A percentile compares a stretch with the other conserved stretches of the same genome.
These are phyloP conservation scores for Coniferiporia sulphurascens DNA, from an alignment of 1,284 basidiomycete genomes.

Conservation along the genomic window DNA sequence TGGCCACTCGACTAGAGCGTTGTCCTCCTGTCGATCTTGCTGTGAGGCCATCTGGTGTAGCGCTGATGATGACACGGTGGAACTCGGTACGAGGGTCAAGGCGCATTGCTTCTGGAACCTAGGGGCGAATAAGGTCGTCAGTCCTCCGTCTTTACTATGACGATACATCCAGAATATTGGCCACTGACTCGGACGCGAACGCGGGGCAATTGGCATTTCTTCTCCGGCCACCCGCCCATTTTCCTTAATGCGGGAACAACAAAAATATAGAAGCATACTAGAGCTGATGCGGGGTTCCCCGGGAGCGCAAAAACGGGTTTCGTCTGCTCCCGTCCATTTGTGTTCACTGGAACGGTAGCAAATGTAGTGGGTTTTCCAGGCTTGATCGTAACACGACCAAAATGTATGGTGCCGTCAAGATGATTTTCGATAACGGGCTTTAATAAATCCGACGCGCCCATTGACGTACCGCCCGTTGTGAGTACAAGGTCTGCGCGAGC, in stretches of 20 bases:
- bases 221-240: slow-evolving; percentile 62
- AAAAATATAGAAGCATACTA: slow-evolving; percentile 86
- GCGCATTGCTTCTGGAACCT: slow-evolving; percentile 57
- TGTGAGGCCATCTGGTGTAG: slow-evolving; percentile 42
- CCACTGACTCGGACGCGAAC: slow-evolving; percentile 58
- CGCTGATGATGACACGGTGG: slow-evolving; percentile 66
- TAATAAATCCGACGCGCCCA: slow-evolving; percentile 83
- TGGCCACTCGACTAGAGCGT: slow-evolving; percentile 73
- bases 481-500: slow-evolving; percentile 68
- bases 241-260: slow-evolving; percentile 75
- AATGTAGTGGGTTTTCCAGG: slow-evolving; percentile 86
- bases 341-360: slow-evolving; percentile 56
- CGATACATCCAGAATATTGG: not conserved
- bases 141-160: not conserved
- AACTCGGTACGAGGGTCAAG: slow-evolving; percentile 78
- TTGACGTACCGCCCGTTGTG: slow-evolving; percentile 86
- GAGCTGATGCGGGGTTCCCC: slow-evolving; percentile 83
- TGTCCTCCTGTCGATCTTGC: slow-evolving; percentile 84
- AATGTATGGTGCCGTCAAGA: slow-evolving; percentile 71
- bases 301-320: slow-evolving; percentile 80
- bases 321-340: slow-evolving; percentile 23
- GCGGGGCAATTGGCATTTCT: slow-evolving; percentile 55
- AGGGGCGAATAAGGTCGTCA: not conserved
- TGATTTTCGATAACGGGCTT: slow-evolving; percentile 85
- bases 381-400: slow-evolving; percentile 70